Base-by-base conservation (phyloP, 2,329 filamentous ascomycete genomes). In the Alternaria arbusti region DNA sequence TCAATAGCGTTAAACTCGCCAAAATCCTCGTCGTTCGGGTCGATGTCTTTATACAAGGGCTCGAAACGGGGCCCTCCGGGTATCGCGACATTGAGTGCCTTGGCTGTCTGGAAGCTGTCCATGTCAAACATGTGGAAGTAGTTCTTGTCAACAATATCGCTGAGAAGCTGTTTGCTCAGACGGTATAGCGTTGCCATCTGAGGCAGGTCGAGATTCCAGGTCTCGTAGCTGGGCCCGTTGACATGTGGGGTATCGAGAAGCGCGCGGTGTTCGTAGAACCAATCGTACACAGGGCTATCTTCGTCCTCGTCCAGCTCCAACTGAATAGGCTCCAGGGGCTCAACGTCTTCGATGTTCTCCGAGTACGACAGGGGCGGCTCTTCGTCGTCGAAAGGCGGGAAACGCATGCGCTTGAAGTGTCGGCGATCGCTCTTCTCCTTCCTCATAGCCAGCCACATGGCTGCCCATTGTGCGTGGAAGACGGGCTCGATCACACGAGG, bases 1-100 rank as follows among this genome's bases (percentile, higher is more conserved):
- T 99, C 96, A 73, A 99, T 99, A 32, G 96, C 96, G 77, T 99
- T 99, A 86, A 99, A 99, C 81, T 99, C 96, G 81, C 96, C 96
- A 81, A 99, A 99, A 77, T 99, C 96, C 80, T 99, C 96, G 71
- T 98, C 95, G 73, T 99, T 99, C 2, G 96, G 96, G 79, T 99
- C 94, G 65, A 99, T 94, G 74, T 99, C 96, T 82, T 99, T 99
- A 85, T 97, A 99, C 20, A 99, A 81, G 23, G 96, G 96, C 81
- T 99, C 96, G 68, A 99, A 99, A 28, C 96, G 90, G 65, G 96
- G 96, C 10, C 96, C 96, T 78, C 96, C 96, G n/a, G 96, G 96
- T 58, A 99, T 93, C 10, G 96, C 95, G 56, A 99, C 95, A 72
- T 99, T 99, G 46, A 99, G 85, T 1, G 96, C 96, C 82, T 99